phyloP scores from a whole-genome alignment of 768 basidiomycete species.

The Podaxis rugospora region DNA sequence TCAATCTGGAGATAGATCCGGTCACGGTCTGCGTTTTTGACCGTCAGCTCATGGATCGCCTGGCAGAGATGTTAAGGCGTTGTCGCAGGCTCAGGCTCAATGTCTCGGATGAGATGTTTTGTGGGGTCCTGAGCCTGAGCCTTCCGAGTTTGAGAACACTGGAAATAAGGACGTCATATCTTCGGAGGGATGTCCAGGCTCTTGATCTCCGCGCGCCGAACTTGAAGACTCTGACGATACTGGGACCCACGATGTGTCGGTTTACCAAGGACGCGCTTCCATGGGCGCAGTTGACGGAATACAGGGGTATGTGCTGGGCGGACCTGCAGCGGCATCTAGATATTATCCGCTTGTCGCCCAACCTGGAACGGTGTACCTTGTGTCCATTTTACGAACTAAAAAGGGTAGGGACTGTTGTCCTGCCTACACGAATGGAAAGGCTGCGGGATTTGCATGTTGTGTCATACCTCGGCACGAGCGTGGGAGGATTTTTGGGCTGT shows the following conservation, averaged over 20 bases:
- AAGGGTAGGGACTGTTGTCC: not conserved
- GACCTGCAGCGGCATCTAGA: conserved; percentile 22
- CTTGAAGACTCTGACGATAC: not conserved
- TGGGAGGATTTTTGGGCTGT: conserved; percentile 18
- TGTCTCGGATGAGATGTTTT: conserved; percentile 5
- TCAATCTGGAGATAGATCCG: conserved; percentile 8
- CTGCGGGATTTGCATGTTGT: conserved; percentile 18
- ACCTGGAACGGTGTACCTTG: conserved; percentile 20
- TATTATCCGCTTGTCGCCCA: conserved; percentile 20
- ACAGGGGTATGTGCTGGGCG: conserved; percentile 20
- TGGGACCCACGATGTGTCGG: conserved; percentile 6
- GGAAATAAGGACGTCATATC: conserved; percentile 6
- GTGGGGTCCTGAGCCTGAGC: not conserved
- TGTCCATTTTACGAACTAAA: conserved; percentile 16
- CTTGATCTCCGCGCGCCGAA: not conserved
- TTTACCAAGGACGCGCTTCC: conserved; percentile 8
- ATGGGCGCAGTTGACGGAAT: conserved; percentile 18
- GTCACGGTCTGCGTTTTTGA: not conserved
- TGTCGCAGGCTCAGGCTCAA: conserved; percentile 4
- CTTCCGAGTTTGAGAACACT: not conserved
- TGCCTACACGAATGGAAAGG: conserved; percentile 13
- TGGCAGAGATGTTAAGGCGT: not conserved
- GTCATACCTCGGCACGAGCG: conserved; percentile 16
- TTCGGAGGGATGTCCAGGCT: not conserved
- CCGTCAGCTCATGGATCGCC: not conserved